Evolutionary conservation across 2,329 filamentous ascomycete species (phyloP).

Genomic region (Pseudogymnoascus sp.): DNA sequence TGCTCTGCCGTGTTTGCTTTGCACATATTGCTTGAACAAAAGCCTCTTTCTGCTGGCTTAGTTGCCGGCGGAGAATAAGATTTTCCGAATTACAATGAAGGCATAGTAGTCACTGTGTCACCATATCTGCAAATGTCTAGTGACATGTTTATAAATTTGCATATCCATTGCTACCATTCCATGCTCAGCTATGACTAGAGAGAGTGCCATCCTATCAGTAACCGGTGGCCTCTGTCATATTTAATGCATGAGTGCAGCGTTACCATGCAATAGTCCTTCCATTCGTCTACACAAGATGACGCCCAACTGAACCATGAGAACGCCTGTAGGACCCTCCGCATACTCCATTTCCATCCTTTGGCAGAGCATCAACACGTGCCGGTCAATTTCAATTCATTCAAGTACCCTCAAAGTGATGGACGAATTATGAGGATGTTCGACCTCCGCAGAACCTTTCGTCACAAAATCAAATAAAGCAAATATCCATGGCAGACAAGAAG

Average conservation of each 20-base stretch:
- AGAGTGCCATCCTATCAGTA: not conserved
- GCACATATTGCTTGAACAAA: not conserved
- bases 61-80: conserved; percentile 3
- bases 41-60: not conserved
- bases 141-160: not conserved
- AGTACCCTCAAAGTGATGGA: not conserved
- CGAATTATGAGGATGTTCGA: not conserved
- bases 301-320: not conserved
- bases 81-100: not conserved
- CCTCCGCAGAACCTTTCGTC: not conserved
- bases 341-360: not conserved
- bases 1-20: not conserved
- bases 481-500: not conserved
- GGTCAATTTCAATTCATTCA: not conserved
- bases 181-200: not conserved
- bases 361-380: not conserved
- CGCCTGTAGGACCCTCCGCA: not conserved
- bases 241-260: not conserved
- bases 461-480: not conserved
- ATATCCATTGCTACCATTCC: not conserved
- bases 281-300: not conserved
- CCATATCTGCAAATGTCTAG: not conserved
- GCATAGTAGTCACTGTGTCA: not conserved
- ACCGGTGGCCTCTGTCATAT: not conserved
- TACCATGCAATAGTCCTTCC: not conserved